These are phyloP conservation scores for Discostella pseudostelligera DNA, from an alignment of 108 stramenopile genomes.

Conservation along the genomic window DNA sequence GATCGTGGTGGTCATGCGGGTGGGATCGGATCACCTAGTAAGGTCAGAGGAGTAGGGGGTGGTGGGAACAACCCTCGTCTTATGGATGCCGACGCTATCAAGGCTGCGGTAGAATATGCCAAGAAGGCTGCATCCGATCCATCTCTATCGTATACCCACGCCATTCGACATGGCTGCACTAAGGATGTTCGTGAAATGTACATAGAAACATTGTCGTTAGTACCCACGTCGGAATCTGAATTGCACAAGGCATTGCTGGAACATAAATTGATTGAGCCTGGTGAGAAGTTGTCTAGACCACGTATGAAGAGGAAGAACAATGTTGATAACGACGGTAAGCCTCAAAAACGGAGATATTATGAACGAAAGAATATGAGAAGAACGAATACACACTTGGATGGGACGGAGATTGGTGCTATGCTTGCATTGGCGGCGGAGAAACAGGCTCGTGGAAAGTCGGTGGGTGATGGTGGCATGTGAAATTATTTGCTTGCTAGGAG, in stretches of 20 bases:
- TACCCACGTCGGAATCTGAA: slow-evolving; percentile 67
- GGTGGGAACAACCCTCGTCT: slow-evolving; percentile 12
- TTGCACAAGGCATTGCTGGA: slow-evolving; percentile 56
- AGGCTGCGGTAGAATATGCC: slow-evolving; percentile 43
- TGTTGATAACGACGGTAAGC: slow-evolving; percentile 82
- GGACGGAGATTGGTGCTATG: slow-evolving; percentile 77
- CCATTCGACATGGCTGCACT: slow-evolving; percentile 84
- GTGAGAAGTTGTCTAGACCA: slow-evolving; percentile 71
- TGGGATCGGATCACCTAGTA: slow-evolving; percentile 7
- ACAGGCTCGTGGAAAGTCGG: slow-evolving; percentile 74
- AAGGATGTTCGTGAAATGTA: slow-evolving; percentile 82
- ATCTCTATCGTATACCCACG: slow-evolving; percentile 63
- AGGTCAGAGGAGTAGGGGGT: slow-evolving; percentile 10
- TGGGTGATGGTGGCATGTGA: slow-evolving; percentile 90
- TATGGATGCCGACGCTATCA: slow-evolving; percentile 27
- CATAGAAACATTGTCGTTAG: slow-evolving; percentile 50
- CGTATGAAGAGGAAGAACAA: slow-evolving; percentile 65
- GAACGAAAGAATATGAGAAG: slow-evolving; percentile 81
- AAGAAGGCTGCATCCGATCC: slow-evolving; percentile 70
- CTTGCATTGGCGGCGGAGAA: slow-evolving; percentile 67
- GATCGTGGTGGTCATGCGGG: not conserved
- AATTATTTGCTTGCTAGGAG: too few species aligned
- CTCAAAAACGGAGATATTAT: slow-evolving; percentile 84
- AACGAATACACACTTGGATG: slow-evolving; percentile 86
- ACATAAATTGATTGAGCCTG: slow-evolving; percentile 76